These are phyloP conservation scores for Logfia minima DNA, from an alignment of 129 eudicot species.

Conservation along the genomic window DNA sequence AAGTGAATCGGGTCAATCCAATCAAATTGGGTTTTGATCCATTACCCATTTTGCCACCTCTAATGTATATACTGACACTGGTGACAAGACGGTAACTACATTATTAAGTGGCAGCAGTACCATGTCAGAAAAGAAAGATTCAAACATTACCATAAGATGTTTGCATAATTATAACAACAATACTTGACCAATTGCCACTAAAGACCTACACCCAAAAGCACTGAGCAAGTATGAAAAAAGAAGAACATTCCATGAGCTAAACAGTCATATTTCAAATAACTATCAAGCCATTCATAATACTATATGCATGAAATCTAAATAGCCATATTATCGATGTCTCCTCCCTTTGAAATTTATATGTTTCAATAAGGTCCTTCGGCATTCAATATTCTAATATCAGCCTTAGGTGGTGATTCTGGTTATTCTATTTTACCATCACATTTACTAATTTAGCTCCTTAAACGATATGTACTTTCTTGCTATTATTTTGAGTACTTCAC, in stretches of 20 bases:
- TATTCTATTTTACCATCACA: no score
- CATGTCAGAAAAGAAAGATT: neutral
- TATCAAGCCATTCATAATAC: neutral
- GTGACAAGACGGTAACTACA: neutral
- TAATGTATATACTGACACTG: neutral
- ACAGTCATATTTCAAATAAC: neutral
- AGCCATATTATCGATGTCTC: neutral
- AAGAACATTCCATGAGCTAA: neutral
- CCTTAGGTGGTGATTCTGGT: no score
- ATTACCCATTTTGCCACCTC: neutral
- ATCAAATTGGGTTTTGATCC: neutral
- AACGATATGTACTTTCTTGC: no score
- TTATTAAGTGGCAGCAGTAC: conserved; percentile 9
- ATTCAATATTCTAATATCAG: no score
- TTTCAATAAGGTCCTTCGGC: no score
- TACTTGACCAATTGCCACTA: neutral
- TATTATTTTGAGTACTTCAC: no score
- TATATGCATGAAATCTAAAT: neutral
- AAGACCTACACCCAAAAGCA: neutral
- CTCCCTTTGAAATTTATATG: neutral
- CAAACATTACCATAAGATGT: neutral
- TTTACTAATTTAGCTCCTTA: no score
- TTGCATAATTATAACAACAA: neutral
- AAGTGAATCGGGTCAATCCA: neutral
- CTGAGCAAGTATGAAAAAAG: neutral